These are phyloP conservation scores for Plasmodium vinckei DNA, from an alignment of 169 alveolate genomes.

Conservation along the genomic window DNA sequence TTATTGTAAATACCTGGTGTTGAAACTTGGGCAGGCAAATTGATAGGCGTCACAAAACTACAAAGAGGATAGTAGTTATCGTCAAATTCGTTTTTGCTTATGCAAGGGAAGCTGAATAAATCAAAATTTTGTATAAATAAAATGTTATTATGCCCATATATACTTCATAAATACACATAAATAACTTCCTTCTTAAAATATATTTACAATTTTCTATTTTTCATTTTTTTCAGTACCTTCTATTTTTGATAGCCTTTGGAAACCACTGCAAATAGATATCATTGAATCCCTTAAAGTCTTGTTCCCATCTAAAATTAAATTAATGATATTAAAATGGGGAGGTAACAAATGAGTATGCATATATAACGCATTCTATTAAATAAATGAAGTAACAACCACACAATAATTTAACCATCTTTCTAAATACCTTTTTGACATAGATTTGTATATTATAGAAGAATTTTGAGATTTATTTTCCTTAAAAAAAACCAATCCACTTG, in stretches of 20 bases:
- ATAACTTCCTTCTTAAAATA: not conserved
- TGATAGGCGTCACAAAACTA: conserved; percentile 64
- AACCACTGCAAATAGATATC: conserved; percentile 85
- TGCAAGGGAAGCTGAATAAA: conserved; percentile 52
- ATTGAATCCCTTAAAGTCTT: conserved; percentile 87
- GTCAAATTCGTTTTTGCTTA: conserved; percentile 75
- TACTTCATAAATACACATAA: not conserved
- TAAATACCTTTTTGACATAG: conserved; percentile 69
- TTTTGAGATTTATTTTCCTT: conserved; percentile 74
- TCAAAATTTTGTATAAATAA: not conserved
- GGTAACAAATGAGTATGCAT: not conserved
- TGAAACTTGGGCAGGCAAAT: conserved; percentile 76
- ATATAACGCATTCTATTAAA: not conserved
- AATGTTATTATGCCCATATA: not conserved
- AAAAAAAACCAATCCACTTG: conserved; percentile 79
- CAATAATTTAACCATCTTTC: not conserved
- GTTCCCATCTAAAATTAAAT: conserved; percentile 78
- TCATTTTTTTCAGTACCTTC: conserved; percentile 27
- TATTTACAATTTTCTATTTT: conserved; percentile 4
- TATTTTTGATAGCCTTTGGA: conserved; percentile 82
- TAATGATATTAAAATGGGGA: conserved; percentile 4
- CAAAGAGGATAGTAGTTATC: conserved; percentile 64
- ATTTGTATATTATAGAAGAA: conserved; percentile 77
- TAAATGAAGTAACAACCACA: not conserved
- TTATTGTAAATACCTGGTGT: conserved; percentile 51